A percentile compares a stretch with the other conserved stretches of the same genome.
Evolutionary conservation across 2,329 filamentous ascomycete genomes (phyloP).

Genomic region (Ceratocystis papillata): DNA sequence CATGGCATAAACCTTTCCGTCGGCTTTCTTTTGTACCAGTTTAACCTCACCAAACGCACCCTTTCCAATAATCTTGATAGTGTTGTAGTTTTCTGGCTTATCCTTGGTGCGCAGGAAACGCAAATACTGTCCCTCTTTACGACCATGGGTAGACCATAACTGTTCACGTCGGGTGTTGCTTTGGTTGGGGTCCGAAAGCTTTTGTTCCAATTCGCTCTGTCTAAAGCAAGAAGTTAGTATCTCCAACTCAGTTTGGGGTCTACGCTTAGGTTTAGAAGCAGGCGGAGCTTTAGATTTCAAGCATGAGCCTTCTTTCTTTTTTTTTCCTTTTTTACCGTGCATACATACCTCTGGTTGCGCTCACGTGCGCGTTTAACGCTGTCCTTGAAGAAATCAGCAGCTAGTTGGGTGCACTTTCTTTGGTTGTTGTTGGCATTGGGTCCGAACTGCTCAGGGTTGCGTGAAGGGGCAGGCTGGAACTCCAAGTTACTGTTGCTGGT

Average conservation of each 20-base stretch:
- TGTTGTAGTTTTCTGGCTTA: conserved; percentile 86
- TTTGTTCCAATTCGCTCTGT: conserved; percentile 82
- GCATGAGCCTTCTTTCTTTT: not conserved
- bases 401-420: conserved; percentile 58
- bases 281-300: not conserved
- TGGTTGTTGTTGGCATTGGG: conserved; percentile 56
- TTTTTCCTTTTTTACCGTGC: no score
- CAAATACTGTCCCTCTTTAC: conserved; percentile 83
- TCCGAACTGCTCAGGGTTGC: conserved; percentile 72
- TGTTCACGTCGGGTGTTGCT: conserved; percentile 67
- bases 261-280: not conserved
- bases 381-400: conserved; percentile 94
- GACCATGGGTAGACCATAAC: conserved; percentile 72
- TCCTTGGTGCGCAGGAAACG: conserved; percentile 91
- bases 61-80: conserved; percentile 97
- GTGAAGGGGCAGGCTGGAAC: conserved; percentile 68
- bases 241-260: not conserved
- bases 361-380: conserved; percentile 93
- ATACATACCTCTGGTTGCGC: conserved; percentile 74
- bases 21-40: conserved; percentile 88
- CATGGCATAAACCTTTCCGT: conserved; percentile 94
- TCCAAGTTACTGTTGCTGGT: conserved; percentile 47
- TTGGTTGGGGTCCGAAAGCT: conserved; percentile 66
- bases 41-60: conserved; percentile 98
- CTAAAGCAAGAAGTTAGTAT: conserved; percentile 37